Evolutionary conservation across 805 yeast species (phyloP).

Genomic region (Starmera dryadoides): DNA sequence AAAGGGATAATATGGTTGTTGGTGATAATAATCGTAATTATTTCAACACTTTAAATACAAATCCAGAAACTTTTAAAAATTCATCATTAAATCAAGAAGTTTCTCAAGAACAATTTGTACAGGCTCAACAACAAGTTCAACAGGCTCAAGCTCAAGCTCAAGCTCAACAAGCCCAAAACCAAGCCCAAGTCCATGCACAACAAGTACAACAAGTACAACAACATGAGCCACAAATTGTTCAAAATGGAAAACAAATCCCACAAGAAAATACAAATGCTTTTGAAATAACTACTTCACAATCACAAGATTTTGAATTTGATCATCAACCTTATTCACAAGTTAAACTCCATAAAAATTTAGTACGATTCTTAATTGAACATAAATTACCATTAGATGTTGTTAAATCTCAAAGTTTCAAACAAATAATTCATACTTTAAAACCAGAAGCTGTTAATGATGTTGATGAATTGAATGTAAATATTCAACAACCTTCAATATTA

Average conservation of each 20-base stretch:
- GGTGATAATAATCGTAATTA: slow-evolving; percentile 27
- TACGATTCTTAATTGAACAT: slow-evolving; percentile 45
- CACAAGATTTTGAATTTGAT: too few species aligned
- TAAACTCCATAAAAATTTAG: slow-evolving; percentile 43
- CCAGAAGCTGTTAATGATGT: slow-evolving; percentile 41
- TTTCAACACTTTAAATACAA: slow-evolving; percentile 22
- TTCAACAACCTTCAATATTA: slow-evolving; percentile 34
- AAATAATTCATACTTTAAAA: slow-evolving; percentile 40
- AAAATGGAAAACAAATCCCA: neutral
- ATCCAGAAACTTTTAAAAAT: slow-evolving; percentile 8
- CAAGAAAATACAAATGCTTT: too few species aligned
- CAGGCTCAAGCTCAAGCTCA: neutral
- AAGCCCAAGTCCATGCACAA: neutral
- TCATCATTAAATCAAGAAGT: slow-evolving; percentile 5
- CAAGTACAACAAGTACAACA: slow-evolving; percentile 1
- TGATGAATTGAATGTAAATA: slow-evolving; percentile 36
- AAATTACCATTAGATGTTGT: slow-evolving; percentile 39
- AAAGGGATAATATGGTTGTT: slow-evolving; percentile 31
- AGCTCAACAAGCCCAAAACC: slow-evolving; percentile 1
- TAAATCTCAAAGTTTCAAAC: slow-evolving; percentile 45
- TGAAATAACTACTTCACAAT: too few species aligned
- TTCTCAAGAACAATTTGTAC: neutral
- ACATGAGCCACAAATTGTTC: neutral
- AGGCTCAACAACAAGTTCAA: neutral
- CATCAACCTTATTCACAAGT: slow-evolving; percentile 35